A percentile compares a stretch with the other conserved stretches of the same genome.
Conservation (phyloP, 2,329 filamentous ascomycete species). For the Alternaria brassicicola region DNA sequence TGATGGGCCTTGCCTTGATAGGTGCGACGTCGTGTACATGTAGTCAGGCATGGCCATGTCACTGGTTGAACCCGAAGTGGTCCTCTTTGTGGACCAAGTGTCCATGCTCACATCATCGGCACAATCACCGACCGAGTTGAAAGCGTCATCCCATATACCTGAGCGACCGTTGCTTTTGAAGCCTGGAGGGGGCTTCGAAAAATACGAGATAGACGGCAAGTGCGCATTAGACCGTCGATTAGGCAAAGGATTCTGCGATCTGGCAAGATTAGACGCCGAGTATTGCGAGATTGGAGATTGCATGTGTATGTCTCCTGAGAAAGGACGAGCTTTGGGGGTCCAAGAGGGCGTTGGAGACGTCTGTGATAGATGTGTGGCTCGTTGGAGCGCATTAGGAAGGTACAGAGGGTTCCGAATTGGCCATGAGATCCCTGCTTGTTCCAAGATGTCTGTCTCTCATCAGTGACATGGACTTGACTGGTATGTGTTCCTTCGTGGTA, state of each 20-base stretch:
- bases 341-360: conserved; percentile 1
- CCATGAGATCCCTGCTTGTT: conserved; percentile 78
- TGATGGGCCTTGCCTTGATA: conserved; percentile 11
- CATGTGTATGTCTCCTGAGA: conserved; percentile 4
- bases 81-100: conserved; percentile 28
- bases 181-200: conserved; percentile 15
- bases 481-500: conserved; percentile 50
- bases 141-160: conserved; percentile 23
- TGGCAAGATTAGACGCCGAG: conserved; percentile 13
- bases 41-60: conserved; percentile 29
- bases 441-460: conserved; percentile 67
- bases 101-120: conserved; percentile 30
- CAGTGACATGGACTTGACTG: neutral
- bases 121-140: conserved; percentile 13
- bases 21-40: conserved; percentile 14
- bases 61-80: conserved; percentile 14
- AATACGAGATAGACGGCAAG: conserved; percentile 22
- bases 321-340: conserved; percentile 3
- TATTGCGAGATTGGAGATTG: conserved; percentile 19
- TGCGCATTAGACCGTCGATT: conserved; percentile 24
- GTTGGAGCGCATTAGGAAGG: conserved; percentile 19
- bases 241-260: conserved; percentile 22
- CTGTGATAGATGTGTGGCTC: neutral
- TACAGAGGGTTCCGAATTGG: conserved; percentile 59
- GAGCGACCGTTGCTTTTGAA: conserved; percentile 5